Conservation (phyloP, 805 yeast species). For the Kodamaea jinghongensis region DNA sequence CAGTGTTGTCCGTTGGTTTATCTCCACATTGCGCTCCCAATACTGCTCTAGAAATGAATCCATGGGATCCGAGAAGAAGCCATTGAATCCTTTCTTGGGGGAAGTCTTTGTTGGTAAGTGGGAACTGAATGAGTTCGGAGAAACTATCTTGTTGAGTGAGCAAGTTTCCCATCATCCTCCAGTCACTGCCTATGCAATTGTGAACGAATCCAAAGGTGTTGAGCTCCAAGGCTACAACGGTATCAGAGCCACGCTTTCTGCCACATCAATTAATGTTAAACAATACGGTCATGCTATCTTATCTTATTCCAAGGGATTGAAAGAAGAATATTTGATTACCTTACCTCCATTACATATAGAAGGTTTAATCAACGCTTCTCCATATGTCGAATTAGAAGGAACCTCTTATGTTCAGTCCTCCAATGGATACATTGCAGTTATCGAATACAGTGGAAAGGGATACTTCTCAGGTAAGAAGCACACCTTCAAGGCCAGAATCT, state of each 20-base stretch:
- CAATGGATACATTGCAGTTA: conserved; percentile 65
- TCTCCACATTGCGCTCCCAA: conserved; percentile 87
- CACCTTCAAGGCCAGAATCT: conserved; percentile 82
- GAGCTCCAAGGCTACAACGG: conserved; percentile 86
- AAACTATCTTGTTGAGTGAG: conserved; percentile 76
- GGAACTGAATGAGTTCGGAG: conserved; percentile 66
- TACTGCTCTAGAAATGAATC: conserved; percentile 89
- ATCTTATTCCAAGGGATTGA: conserved; percentile 50
- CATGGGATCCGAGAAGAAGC: conserved; percentile 95
- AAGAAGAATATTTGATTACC: conserved; percentile 75
- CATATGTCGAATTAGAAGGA: conserved; percentile 93
- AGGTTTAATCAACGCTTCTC: conserved; percentile 86
- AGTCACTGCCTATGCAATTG: conserved; percentile 84
- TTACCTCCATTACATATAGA: conserved; percentile 94
- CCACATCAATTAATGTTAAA: conserved; percentile 76
- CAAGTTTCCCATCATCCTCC: conserved; percentile 99
- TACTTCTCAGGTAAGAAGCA: conserved; percentile 95
- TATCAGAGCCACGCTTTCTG: conserved; percentile 76
- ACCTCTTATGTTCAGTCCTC: conserved; percentile 81
- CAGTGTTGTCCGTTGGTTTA: conserved; percentile 87
- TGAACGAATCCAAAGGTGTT: conserved; percentile 68
- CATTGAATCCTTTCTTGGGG: conserved; percentile 93
- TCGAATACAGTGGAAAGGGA: conserved; percentile 90
- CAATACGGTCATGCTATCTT: conserved; percentile 90
- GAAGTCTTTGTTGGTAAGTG: conserved; percentile 92